Evolutionary conservation across 1,139 yeast genomes (phyloP), one percentile per base, ranked within the genome.

Genomic region (Kodamaea suecica): DNA sequence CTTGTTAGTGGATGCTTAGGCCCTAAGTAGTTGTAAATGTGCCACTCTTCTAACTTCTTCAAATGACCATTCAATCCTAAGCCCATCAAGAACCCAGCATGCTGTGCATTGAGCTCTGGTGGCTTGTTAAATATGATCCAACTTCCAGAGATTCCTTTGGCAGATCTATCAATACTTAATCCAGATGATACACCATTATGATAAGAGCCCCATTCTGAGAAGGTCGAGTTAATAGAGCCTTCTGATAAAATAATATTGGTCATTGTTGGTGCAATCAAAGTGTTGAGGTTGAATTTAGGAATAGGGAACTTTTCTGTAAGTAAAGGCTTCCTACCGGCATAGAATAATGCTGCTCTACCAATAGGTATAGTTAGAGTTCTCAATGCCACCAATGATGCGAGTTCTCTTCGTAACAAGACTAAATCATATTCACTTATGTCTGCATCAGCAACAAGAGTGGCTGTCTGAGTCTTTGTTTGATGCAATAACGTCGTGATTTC

Each of bases 151-250:
- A 92, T 79, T 5, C 86, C 90, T 27, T 73, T 71, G 0, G 90
- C 78, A 27, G 75, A 77, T 40, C 70, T 72, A 3, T 90, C 79
- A 5, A 90, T 78, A 37, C 85, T 80, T 34, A 94, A 61, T 0
- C 97, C 98, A 1, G 94, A 76, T 2, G 95, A 80, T 0, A 81
- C 95, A 9, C 99, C 99, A 49, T 85, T 85, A 49, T 92, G 97
- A 54, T 92, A 94, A 42, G 78, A 76, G 0, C 95, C 96, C 97
- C 97, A 90, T 30, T 80, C 78, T 16, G 76, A 53, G 4, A 73
- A 60, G 12, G 66, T 72, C 4, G 70, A 65, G 11, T 76, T 69
- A 7, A 85, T 55, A 0, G 73, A 53, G 2, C 75, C 78, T 39
- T 73, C 76, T 3, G 81, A 80, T 3, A 80, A 59, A 1, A 80